Base-by-base conservation (phyloP, 257 asterid species). In the Paulownia fortunei region DNA sequence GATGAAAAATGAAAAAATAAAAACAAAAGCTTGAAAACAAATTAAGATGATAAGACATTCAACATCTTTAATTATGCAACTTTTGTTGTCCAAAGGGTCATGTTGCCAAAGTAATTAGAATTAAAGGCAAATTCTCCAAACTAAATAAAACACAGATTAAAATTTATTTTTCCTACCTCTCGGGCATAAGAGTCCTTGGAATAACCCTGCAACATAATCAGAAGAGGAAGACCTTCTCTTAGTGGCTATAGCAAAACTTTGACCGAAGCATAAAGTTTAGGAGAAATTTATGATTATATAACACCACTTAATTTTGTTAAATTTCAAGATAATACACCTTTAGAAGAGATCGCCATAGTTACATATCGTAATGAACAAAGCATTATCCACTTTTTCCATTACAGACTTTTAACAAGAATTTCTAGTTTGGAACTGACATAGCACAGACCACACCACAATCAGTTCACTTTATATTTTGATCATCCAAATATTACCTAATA, bases 161-260 rank as follows among this genome's bases (percentile, higher is more conserved):
- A 66, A 32, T 64, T 76, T 21, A 30, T 62, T 27, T 49, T 62
- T 10, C 69, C 6, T 88, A 94, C 98, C 98, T 94, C 98, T 76
- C 88, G 76, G 1, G 98, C 98, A 92, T 94, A 60, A 94, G 96
- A 39, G 98, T 89, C 81, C 90, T 91, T 4, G 98, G 98, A 60
- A 94, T 94, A 70, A 94, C 91, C 65, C 98, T 94, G 95, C 89
- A 87, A 69, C 41, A 79, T 21, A 63, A 37, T 32, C 76, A 36
- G 30, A 27, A 8, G 8, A 62, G 9, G 8, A 26, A 18, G 30
- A 44, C 16, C 51, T 18, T 11, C 46, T 27, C 13, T 60, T 7
- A 74, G 79, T 42, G 0, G 19, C 49, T 10, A 46, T n/a, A 30
- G 1, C 46, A 39, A 41, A 9, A 41, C 36, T 30, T 30, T n/a